Evolutionary conservation across 169 alveolate species (phyloP).

Genomic region (Plasmodium inui): DNA sequence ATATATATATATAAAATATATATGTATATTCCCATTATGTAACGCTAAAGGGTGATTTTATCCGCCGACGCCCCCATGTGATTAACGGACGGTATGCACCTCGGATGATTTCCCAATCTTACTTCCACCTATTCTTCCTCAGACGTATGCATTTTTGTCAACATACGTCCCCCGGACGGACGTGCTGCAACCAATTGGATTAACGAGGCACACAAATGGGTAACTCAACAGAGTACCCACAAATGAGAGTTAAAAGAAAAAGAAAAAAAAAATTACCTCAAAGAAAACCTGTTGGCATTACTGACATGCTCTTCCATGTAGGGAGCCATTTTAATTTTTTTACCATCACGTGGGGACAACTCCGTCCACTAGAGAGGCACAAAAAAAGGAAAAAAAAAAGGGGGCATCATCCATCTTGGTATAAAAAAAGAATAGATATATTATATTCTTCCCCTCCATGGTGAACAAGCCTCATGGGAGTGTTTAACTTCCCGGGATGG

Average conservation of each 20-base stretch:
- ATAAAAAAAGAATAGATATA: too few species aligned
- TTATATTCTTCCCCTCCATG: neutral
- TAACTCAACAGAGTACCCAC: neutral
- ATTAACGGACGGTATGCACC: neutral
- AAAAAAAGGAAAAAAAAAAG: too few species aligned
- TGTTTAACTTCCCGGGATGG: neutral
- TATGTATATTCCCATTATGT: neutral
- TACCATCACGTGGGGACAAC: neutral
- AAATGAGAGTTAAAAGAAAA: neutral
- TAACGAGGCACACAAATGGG: too few species aligned
- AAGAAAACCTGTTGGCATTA: neutral
- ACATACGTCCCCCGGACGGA: neutral
- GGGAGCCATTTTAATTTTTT: neutral
- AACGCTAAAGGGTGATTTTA: neutral
- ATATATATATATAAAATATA: too few species aligned
- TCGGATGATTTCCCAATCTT: neutral
- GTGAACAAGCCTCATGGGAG: neutral
- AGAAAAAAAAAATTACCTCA: neutral
- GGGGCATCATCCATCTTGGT: neutral
- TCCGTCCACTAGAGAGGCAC: neutral
- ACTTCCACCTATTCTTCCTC: neutral
- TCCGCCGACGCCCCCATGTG: neutral
- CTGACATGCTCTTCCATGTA: neutral
- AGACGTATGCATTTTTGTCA: neutral
- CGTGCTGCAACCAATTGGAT: neutral